These are phyloP conservation scores for Rhizopogon sp. DNA, from an alignment of 768 basidiomycete genomes.

Conservation along the genomic window DNA sequence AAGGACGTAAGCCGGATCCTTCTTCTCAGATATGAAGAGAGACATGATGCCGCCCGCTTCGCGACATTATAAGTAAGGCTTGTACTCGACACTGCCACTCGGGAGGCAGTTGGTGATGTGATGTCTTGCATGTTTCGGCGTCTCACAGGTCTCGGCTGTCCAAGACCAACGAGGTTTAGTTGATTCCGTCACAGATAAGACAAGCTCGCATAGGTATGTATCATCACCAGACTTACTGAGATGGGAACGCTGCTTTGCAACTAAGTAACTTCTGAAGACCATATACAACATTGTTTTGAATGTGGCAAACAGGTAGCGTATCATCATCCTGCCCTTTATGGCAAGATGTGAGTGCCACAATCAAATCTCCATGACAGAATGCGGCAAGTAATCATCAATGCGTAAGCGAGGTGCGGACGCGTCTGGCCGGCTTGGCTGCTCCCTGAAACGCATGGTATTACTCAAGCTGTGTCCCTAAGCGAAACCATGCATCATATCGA, in stretches of 20 bases:
- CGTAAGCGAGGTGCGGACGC: not conserved
- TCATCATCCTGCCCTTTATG: not conserved
- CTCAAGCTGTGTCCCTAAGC: too few species aligned
- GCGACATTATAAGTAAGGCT: slow-evolving; percentile 9
- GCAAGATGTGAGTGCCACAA: not conserved
- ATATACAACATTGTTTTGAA: too few species aligned
- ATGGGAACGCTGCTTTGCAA: not conserved
- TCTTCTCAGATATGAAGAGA: slow-evolving; percentile 1
- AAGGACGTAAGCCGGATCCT: not conserved
- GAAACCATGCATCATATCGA: too few species aligned
- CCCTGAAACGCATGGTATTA: too few species aligned
- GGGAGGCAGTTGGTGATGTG: not conserved
- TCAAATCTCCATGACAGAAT: not conserved
- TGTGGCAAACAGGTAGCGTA: too few species aligned
- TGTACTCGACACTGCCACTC: slow-evolving; percentile 18
- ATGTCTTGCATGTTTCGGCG: too few species aligned
- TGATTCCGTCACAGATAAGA: not conserved
- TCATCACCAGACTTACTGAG: not conserved
- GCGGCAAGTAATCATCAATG: too few species aligned
- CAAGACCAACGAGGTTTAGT: not conserved
- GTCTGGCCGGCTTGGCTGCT: not conserved
- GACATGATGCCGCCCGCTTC: slow-evolving; percentile 10
- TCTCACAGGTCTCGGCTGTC: too few species aligned
- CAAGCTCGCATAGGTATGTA: not conserved
- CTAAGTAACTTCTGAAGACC: too few species aligned